Conservation (phyloP, 192 early-diverging fungal species). For the Glomus cerebriforme region DNA sequence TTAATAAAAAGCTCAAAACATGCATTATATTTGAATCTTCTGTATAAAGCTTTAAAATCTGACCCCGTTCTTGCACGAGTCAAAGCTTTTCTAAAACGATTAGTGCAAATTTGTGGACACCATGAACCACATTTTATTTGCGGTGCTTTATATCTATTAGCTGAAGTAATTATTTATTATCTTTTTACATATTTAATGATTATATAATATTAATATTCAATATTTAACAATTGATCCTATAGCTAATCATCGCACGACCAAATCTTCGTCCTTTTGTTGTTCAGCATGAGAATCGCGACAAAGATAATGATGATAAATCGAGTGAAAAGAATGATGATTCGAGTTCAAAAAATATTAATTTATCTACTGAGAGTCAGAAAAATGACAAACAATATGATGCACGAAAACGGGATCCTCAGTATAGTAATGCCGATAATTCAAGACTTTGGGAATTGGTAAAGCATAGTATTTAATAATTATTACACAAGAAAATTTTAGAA, state of each 20-base stretch:
- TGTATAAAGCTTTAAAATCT: conserved; percentile 80
- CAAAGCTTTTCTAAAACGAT: conserved; percentile 87
- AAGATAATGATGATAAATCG: conserved; percentile 65
- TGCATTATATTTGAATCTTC: conserved; percentile 90
- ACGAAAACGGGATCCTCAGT: conserved; percentile 85
- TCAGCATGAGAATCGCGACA: conserved; percentile 72
- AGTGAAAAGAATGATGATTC: conserved; percentile 53
- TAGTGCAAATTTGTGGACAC: conserved; percentile 75
- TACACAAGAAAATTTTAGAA: neutral
- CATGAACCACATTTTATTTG: conserved; percentile 84
- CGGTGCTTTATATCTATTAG: conserved; percentile 80
- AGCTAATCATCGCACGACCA: conserved; percentile 50
- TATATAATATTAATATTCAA: too few relatives aligned
- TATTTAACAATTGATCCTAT: neutral
- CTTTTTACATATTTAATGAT: neutral
- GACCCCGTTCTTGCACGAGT: conserved; percentile 69
- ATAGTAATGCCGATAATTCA: conserved; percentile 74
- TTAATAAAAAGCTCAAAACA: conserved; percentile 80
- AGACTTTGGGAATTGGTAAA: conserved; percentile 91
- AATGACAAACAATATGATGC: conserved; percentile 67
- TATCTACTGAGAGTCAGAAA: too few relatives aligned
- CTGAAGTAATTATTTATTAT: conserved; percentile 52
- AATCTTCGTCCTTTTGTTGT: conserved; percentile 66
- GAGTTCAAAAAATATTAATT: neutral
- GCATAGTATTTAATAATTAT: neutral